phyloP scores from a whole-genome alignment of 1,284 basidiomycete species.

The Sphaerobolus stellatus region DNA sequence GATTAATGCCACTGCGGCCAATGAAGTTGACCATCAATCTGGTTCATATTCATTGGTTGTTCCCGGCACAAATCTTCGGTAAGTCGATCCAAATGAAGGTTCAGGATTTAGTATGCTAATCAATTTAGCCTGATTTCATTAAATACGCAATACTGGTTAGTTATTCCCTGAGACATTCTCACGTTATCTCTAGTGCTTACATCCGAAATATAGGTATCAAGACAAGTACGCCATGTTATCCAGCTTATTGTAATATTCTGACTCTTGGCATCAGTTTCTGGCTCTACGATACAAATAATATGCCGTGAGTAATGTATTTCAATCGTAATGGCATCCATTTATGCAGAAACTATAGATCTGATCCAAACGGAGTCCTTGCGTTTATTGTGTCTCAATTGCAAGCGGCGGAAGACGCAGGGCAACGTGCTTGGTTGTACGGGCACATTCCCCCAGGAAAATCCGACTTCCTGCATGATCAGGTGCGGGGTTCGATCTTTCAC shows the following conservation, averaged over 20 bases:
- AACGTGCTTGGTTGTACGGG: slow-evolving; percentile 53
- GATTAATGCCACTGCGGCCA: slow-evolving; percentile 38
- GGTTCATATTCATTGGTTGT: slow-evolving; percentile 49
- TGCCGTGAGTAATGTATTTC: slow-evolving; percentile 33
- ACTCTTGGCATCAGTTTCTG: slow-evolving; percentile 40
- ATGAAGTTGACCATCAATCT: slow-evolving; percentile 43
- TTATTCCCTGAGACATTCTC: too few relatives aligned
- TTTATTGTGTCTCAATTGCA: slow-evolving; percentile 52
- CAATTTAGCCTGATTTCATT: slow-evolving; percentile 48
- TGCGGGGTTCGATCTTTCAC: too few relatives aligned
- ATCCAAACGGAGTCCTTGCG: slow-evolving; percentile 42
- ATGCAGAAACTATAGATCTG: too few relatives aligned
- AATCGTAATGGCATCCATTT: neutral
- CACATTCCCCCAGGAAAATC: slow-evolving; percentile 51
- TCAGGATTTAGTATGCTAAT: neutral
- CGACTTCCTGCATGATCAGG: slow-evolving; percentile 47
- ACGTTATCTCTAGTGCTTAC: too few relatives aligned
- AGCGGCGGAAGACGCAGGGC: slow-evolving; percentile 51
- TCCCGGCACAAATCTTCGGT: slow-evolving; percentile 46
- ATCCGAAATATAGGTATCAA: neutral
- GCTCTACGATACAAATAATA: slow-evolving; percentile 49
- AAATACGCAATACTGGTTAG: slow-evolving; percentile 63
- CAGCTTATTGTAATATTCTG: slow-evolving; percentile 1
- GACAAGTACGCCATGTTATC: slow-evolving; percentile 3
- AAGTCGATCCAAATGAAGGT: neutral